Evolutionary conservation across 73 alveolate species (phyloP), one percentile per base, ranked within the genome.

Genomic region (Paraurostyla sp.): DNA sequence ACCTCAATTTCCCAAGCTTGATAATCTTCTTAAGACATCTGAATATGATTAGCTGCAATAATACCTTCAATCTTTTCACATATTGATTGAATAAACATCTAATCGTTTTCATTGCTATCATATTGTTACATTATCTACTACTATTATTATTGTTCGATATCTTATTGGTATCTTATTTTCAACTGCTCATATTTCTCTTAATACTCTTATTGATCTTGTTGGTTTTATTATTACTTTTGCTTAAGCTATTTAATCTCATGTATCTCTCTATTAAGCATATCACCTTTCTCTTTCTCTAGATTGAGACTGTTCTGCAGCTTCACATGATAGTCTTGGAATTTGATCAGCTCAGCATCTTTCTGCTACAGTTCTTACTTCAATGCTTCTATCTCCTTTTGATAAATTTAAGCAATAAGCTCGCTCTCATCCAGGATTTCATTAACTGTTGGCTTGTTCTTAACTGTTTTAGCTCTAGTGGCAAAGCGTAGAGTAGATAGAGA

Each of bases 401-500:
- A 84, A 33, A 63, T 32, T 29, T 69, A 36, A 16, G 59, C 29
- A 18, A 69, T 22, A 13, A 49, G 25, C 23, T 88, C 93, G 30
- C 49, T 41, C 46, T 85, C 91, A 41, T 83, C 93, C 11, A 68
- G 58, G 4, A 90, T 49, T 71, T 90, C 95, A 68, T 90, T 90
- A 4, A 68, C 81, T 27, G 52, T 43, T 6, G 88, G 88, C 73
- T 85, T 85, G 50, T 85, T 85, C 33, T 49, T 85, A 16, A 85
- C 87, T 49, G 73, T 50, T 87, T 94, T 89, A 54, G 93, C 99
- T 51, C 99, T 88, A 13, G 94, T 84, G 11, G 99, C 99, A 89
- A 97, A 97, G 59, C 99, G 91, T 71, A 97, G 78, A 0, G 99
- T 97, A 38, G 98, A 93, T 20, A 97, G 81, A 16, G 99, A 95